Conservation (phyloP, 352 stramenopile genomes). For the Phytophthora quininea region DNA sequence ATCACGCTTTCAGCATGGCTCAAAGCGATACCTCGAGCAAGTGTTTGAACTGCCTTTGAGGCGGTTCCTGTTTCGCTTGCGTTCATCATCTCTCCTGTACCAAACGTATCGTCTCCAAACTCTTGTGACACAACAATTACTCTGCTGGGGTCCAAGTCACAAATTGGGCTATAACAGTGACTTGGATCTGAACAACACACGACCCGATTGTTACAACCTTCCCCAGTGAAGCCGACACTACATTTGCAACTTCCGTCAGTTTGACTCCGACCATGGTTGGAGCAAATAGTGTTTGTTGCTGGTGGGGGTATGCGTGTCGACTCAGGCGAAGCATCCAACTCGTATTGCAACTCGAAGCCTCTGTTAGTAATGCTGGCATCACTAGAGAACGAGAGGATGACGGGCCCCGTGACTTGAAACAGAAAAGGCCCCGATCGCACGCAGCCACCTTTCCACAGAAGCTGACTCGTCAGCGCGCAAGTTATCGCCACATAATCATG, state of each 20-base stretch:
- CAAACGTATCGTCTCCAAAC: conserved; percentile 55
- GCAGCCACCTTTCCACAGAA: conserved; percentile 67
- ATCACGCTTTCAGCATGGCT: conserved; percentile 42
- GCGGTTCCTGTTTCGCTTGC: conserved; percentile 52
- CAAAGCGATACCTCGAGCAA: conserved; percentile 46
- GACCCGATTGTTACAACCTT: conserved; percentile 70
- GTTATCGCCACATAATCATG: conserved; percentile 65
- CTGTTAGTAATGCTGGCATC: conserved; percentile 47
- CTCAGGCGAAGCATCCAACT: conserved; percentile 30
- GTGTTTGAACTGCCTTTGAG: conserved; percentile 56
- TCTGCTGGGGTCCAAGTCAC: conserved; percentile 30
- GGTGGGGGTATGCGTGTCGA: conserved; percentile 41
- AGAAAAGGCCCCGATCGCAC: conserved; percentile 44
- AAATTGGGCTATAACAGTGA: conserved; percentile 47
- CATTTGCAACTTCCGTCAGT: conserved; percentile 52
- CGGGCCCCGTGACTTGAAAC: conserved; percentile 32
- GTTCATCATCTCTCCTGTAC: conserved; percentile 63
- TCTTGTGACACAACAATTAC: conserved; percentile 64
- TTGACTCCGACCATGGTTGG: conserved; percentile 39
- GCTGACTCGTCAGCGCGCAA: conserved; percentile 19
- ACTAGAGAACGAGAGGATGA: conserved; percentile 48
- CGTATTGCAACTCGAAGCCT: conserved; percentile 59
- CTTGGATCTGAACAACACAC: conserved; percentile 54
- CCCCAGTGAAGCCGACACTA: conserved; percentile 71
- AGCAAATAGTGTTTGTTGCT: conserved; percentile 33